These are phyloP conservation scores for Jatropha curcas DNA, from an alignment of 345 rosid genomes.

Conservation along the genomic window DNA sequence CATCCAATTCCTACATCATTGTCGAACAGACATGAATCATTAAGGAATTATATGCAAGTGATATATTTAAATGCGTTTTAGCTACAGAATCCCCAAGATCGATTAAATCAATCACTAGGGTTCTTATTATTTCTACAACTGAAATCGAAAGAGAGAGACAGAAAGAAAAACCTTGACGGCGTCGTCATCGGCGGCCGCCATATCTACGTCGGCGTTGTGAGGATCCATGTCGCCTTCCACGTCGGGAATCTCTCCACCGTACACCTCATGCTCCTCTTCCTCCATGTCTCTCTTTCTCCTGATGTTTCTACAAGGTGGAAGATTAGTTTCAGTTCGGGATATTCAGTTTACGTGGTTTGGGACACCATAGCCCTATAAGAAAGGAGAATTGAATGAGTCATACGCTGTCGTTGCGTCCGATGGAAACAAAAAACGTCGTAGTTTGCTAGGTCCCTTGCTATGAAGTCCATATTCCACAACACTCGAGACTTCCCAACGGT, in stretches of 20 bases:
- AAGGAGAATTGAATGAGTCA: too few species aligned
- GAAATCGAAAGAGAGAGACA: neutral
- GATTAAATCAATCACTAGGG: constrained; percentile 8
- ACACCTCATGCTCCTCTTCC: constrained; percentile 96
- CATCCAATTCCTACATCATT: constrained; percentile 73
- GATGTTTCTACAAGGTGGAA: neutral
- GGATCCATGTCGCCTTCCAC: constrained; percentile 80
- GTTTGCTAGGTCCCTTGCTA: too few species aligned
- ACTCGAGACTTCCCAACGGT: too few species aligned
- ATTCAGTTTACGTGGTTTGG: neutral
- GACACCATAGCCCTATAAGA: neutral
- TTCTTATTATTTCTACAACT: neutral
- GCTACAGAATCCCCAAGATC: neutral
- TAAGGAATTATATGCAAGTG: neutral
- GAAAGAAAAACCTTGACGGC: constrained; percentile 71
- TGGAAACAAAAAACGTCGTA: too few species aligned
- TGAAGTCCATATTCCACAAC: too few species aligned
- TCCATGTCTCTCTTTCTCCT: constrained; percentile 40
- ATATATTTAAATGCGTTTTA: neutral
- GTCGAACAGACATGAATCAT: neutral
- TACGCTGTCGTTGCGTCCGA: neutral
- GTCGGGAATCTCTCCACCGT: constrained; percentile 95
- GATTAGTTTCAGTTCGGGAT: neutral
- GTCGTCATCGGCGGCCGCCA: constrained; percentile 77
- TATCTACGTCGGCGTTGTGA: constrained; percentile 62